Base-by-base conservation (phyloP, 1,139 yeast species). In the Blastobotrys capitulatus region DNA sequence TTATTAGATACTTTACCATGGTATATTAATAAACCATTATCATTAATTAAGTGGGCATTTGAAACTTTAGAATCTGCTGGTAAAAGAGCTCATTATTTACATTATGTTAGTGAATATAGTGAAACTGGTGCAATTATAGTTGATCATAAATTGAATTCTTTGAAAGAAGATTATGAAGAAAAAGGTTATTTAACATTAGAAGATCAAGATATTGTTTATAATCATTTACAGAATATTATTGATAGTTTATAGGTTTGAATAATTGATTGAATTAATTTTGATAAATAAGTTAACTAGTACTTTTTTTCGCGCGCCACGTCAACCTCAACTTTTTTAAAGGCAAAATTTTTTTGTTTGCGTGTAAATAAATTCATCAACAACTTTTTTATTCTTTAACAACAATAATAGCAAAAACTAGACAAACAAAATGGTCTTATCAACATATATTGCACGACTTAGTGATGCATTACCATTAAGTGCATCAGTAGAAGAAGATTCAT, bases 401-500 rank as follows among this genome's bases (percentile, higher is more conserved):
- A 22, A 22, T 22, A 22, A 22, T 7, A 22, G 7, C 25, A 4
- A 4, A 22, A 5, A 22, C n/a, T n/a, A n/a, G n/a, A 7, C 25
- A 29, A 29, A 13, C 32, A 29, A 22, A 41, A 54, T 61, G 65
- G 62, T 60, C 35, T 51, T 60, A 18, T 57, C 61, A 32, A 61
- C 64, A 36, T 58, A 53, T 52, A 61, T 61, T 35, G 64, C 63
- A 8, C 55, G 65, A 43, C 53, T 53, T 25, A 48, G 56, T 41
- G 72, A 67, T 45, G 68, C 66, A 61, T 81, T 89, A 52, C 97
- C 97, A 18, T 75, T 90, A 51, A 82, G 95, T 55, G 95, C 95
- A n/a, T 86, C 96, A 1, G 92, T 88, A 15, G 97, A 90, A 62
- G 95, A 89, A 58, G 85, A 83, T 56, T 76, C 75, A 47, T 78